Percentiles rank a stretch among this genome's conserved stretches.
Conservation (phyloP, 257 asterid genomes). For the Forsythia suspensa region DNA sequence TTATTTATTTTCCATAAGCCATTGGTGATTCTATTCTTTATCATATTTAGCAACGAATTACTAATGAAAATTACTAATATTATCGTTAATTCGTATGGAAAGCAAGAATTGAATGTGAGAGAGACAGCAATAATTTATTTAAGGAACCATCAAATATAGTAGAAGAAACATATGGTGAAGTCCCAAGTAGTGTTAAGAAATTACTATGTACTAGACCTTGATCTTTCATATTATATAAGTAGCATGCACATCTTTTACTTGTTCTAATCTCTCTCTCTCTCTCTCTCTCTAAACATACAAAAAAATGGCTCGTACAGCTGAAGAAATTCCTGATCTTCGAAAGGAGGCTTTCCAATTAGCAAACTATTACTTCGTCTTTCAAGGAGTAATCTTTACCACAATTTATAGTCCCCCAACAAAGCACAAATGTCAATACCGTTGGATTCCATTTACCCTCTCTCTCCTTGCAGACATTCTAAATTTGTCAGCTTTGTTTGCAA, state of each 20-base stretch:
- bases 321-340: not conserved
- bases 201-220: not conserved
- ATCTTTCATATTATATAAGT: too few species aligned
- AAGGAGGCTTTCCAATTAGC: not conserved
- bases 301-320: not conserved
- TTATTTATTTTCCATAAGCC: too few species aligned
- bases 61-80: too few species aligned
- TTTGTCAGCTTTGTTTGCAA: not conserved
- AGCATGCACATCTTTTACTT: not conserved
- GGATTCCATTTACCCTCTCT: conserved; percentile 6
- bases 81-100: too few species aligned
- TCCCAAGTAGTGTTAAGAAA: not conserved
- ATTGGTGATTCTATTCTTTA: too few species aligned
- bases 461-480: not conserved
- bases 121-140: too few species aligned
- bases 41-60: too few species aligned
- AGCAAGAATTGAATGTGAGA: too few species aligned
- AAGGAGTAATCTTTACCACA: too few species aligned
- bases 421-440: conserved; percentile 4
- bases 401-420: not conserved
- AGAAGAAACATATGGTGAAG: not conserved
- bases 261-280: not conserved
- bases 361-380: too few species aligned
- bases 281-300: too few species aligned
- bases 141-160: not conserved